Conservation (phyloP, 495 filamentous ascomycete genomes). For the Penicillium daleae region DNA sequence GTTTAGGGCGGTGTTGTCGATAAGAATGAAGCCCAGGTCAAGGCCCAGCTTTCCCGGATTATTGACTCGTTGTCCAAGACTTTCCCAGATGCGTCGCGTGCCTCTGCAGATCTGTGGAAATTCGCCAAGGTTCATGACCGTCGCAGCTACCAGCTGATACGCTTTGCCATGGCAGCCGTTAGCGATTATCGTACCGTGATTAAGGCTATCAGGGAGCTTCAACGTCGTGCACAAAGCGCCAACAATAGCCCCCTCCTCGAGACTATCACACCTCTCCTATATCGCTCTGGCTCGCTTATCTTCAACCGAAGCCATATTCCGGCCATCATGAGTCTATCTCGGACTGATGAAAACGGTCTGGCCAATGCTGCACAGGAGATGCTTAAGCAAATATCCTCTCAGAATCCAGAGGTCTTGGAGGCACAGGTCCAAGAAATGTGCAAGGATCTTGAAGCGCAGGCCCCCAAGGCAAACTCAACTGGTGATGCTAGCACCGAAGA, state of each 20-base stretch:
- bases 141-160: slow-evolving; percentile 85
- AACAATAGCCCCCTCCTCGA: slow-evolving; percentile 67
- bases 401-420: slow-evolving; percentile 85
- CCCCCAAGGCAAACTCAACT: slow-evolving; percentile 65
- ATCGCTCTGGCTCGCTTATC: slow-evolving; percentile 77
- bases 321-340: slow-evolving; percentile 82
- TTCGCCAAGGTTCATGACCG: slow-evolving; percentile 93
- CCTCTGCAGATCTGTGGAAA: slow-evolving; percentile 75
- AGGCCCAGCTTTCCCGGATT: slow-evolving; percentile 65
- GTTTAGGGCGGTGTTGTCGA: slow-evolving; percentile 76
- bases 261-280: slow-evolving; percentile 80
- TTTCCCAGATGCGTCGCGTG: slow-evolving; percentile 71
- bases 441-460: slow-evolving; percentile 77
- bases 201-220: slow-evolving; percentile 87
- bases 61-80: slow-evolving; percentile 71
- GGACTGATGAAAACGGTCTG: slow-evolving; percentile 76
- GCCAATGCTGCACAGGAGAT: slow-evolving; percentile 84
- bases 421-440: slow-evolving; percentile 92
- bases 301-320: slow-evolving; percentile 95
- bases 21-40: slow-evolving; percentile 67
- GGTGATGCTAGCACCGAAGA: slow-evolving; percentile 76
- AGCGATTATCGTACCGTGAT: slow-evolving; percentile 90
- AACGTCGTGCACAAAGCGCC: slow-evolving; percentile 75
- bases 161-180: slow-evolving; percentile 80
- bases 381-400: slow-evolving; percentile 87